Evolutionary conservation across 345 rosid genomes (phyloP).

Genomic region (Viola odorata): DNA sequence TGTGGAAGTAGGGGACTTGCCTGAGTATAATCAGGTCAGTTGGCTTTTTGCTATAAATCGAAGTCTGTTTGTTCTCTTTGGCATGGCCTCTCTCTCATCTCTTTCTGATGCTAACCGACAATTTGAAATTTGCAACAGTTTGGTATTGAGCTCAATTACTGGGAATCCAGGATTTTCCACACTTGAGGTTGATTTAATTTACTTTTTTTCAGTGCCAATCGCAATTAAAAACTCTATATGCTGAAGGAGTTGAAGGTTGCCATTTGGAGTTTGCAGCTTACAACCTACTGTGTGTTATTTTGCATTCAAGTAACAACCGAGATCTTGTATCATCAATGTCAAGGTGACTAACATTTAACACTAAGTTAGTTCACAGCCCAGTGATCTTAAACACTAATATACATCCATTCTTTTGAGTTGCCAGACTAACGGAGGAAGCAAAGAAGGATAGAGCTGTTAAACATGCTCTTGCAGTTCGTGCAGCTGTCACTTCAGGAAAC

Average conservation of each 20-base stretch:
- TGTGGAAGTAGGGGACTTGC: slow-evolving; percentile 85
- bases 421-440: slow-evolving; percentile 68
- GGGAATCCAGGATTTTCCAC: too few relatives aligned
- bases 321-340: slow-evolving; percentile 87
- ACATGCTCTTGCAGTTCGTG: slow-evolving; percentile 95
- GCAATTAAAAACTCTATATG: slow-evolving; percentile 84
- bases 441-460: slow-evolving; percentile 71
- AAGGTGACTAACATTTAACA: slow-evolving; percentile 45
- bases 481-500: slow-evolving; percentile 91
- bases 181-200: slow-evolving; percentile 10
- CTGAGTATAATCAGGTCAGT: slow-evolving; percentile 95
- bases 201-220: slow-evolving; percentile 74
- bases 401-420: slow-evolving; percentile 7
- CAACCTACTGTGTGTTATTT: slow-evolving; percentile 69
- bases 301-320: slow-evolving; percentile 83
- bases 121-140: too few relatives aligned
- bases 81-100: neutral
- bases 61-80: neutral
- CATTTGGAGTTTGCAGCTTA: slow-evolving; percentile 91
- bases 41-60: neutral
- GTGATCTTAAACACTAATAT: too few relatives aligned
- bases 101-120: neutral
- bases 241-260: slow-evolving; percentile 92
- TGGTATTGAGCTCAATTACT: too few relatives aligned
- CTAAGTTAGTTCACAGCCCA: neutral